Evolutionary conservation across 176 grass and related monocot species (phyloP).

Genomic region (Aegilops tauschii): DNA sequence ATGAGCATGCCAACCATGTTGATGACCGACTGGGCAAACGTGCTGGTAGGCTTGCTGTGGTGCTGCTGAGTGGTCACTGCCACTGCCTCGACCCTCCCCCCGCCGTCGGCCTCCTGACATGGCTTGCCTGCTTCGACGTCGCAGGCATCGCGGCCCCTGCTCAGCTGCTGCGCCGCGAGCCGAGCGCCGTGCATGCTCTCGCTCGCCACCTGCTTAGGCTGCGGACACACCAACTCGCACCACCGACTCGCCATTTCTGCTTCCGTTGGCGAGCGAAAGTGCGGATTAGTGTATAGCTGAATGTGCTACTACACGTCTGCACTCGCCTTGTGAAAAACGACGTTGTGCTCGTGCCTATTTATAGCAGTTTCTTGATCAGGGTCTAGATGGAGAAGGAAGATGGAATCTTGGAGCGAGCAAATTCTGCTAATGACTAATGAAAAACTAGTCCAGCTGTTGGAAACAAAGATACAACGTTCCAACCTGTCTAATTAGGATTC

Average conservation of each 20-base stretch:
- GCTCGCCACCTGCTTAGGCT: constrained; percentile 52
- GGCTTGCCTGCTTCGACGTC: constrained; percentile 46
- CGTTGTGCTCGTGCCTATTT: constrained; percentile 19
- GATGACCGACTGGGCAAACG: constrained; percentile 68
- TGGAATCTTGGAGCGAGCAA: neutral
- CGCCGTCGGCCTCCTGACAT: neutral
- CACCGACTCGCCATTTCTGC: neutral
- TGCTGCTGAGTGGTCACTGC: neutral
- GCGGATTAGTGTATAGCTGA: neutral
- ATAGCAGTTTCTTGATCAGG: neutral
- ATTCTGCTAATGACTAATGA: neutral
- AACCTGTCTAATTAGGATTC: neutral
- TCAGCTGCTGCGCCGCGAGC: constrained; percentile 25
- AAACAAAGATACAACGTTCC: neutral
- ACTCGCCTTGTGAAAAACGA: neutral
- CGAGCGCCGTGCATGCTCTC: constrained; percentile 56
- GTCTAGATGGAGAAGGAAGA: neutral
- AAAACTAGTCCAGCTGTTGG: neutral
- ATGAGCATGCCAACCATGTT: constrained; percentile 94
- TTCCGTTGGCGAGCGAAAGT: neutral
- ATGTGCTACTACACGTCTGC: neutral
- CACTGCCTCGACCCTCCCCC: neutral
- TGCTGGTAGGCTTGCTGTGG: constrained; percentile 50
- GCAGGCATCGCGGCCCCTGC: constrained; percentile 20
- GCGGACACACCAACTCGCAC: neutral